These are phyloP conservation scores for Leucoagaricus sp. DNA, from an alignment of 1,284 basidiomycete species.

Conservation along the genomic window DNA sequence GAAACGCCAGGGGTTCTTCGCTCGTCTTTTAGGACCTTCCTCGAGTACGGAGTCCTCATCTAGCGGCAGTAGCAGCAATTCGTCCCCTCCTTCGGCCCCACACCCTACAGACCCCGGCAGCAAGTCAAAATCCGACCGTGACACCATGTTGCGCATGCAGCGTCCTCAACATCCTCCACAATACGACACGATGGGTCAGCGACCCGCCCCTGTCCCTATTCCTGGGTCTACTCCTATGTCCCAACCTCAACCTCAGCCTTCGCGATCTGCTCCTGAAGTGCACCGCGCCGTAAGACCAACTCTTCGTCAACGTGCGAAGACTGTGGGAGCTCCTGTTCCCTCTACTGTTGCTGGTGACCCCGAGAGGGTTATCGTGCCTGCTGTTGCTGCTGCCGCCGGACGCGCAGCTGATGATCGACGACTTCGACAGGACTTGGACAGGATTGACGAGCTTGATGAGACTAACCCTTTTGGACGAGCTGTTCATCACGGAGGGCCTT, in stretches of 20 bases:
- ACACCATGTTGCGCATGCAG: background rate
- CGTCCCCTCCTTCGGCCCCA: background rate
- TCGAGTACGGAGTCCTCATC: background rate
- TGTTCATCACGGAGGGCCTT: conserved; percentile 69
- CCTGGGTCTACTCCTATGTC: background rate
- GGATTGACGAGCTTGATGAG: conserved; percentile 75
- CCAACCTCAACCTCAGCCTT: conserved; percentile 19
- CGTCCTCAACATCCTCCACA: conserved; percentile 1
- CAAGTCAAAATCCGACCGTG: background rate
- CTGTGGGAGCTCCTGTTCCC: background rate
- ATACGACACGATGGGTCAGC: conserved; percentile 14
- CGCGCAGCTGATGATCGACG: conserved; percentile 18
- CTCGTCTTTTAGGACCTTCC: conserved; percentile 9
- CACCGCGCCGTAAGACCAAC: conserved; percentile 7
- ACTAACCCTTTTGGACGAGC: conserved; percentile 61
- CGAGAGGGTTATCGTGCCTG: conserved; percentile 2
- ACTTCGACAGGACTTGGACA: conserved; percentile 52
- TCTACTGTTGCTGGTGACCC: background rate
- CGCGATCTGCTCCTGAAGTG: conserved; percentile 18
- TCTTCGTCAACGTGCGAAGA: conserved; percentile 18
- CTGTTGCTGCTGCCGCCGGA: conserved; percentile 15
- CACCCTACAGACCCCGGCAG: too few relatives aligned
- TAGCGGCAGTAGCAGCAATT: background rate
- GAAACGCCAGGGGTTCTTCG: conserved; percentile 16
- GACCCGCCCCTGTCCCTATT: background rate